Evolutionary conservation across 2,329 filamentous ascomycete genomes (phyloP).

Genomic region (Stachybotrys elegans): DNA sequence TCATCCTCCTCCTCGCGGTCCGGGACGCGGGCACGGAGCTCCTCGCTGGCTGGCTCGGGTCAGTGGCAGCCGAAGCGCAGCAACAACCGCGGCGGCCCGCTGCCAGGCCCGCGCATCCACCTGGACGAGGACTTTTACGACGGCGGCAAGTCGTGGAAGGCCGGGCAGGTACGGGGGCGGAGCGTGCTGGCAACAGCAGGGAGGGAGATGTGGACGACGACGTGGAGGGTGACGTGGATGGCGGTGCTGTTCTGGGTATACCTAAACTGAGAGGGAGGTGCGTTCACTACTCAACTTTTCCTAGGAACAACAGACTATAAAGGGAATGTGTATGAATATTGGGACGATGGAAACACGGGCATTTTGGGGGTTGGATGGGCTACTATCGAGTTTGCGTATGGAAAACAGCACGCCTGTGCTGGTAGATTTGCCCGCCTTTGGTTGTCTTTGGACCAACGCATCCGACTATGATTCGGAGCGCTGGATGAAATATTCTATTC

Average conservation of each 20-base stretch:
- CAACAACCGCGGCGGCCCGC: slow-evolving; percentile 33
- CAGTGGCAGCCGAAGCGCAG: slow-evolving; percentile 21
- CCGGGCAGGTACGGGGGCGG: slow-evolving; percentile 19
- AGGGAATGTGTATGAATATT: too few species aligned
- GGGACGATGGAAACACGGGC: too few species aligned
- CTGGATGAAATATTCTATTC: too few species aligned
- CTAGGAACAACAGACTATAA: too few species aligned
- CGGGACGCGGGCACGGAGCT: slow-evolving; percentile 10
- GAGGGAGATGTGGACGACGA: slow-evolving; percentile 56
- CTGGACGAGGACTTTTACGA: slow-evolving; percentile 46
- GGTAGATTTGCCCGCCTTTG: too few species aligned
- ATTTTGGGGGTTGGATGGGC: too few species aligned
- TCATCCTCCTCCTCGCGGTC: slow-evolving; percentile 5
- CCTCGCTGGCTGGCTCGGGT: slow-evolving; percentile 14
- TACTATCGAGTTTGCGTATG: too few species aligned
- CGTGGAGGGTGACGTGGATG: slow-evolving; percentile 60
- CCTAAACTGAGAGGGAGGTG: slow-evolving; percentile 61
- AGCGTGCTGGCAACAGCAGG: slow-evolving; percentile 40
- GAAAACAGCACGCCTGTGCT: too few species aligned
- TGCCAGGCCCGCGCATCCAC: slow-evolving; percentile 45
- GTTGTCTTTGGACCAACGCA: too few species aligned
- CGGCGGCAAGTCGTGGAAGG: slow-evolving; percentile 28
- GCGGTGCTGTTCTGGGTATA: slow-evolving; percentile 61
- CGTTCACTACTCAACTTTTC: too few species aligned
- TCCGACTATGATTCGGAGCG: too few species aligned